Evolutionary conservation across 805 yeast genomes (phyloP), one percentile per base, ranked within the genome.

Genomic region (Blastobotrys terrestris): DNA sequence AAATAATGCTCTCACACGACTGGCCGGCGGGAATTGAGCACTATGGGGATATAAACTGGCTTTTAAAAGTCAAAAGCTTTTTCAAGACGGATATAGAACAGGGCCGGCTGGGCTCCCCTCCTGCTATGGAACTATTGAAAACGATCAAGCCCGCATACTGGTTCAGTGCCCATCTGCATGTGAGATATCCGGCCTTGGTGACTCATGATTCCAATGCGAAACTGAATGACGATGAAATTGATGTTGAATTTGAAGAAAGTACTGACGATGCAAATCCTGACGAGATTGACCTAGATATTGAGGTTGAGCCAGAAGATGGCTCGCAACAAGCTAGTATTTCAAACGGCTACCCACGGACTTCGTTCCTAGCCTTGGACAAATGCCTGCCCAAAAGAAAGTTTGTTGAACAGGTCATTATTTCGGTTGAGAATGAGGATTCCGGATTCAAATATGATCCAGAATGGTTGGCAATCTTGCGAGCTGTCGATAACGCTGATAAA

Each of bases 131-230:
- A 18, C 64, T 89, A 14, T 67, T 94, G 58, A 60, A 72, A 20
- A 60, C 63, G 14, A 57, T 88, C 51, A 73, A 70, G 60, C 98
- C 98, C 0, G 57, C 66, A 15, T 73, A 78, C 65, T 94, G 98
- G 99, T 79, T 87, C 55, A 81, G 94, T 59, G 95, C 95, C 8
- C 99, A 94, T 71, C 67, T 94, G 53, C 99, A 94, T 67, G 89
- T 84, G 1, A 72, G 70, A 51, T 94, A 78, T 62, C 73, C 71
- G 4, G 97, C 96, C 0, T 56, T 54, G 0, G 78, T 83, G 1
- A 54, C 62, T 0, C 81, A 78, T 63, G 54, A 48, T 20, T 31
- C 35, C 49, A 22, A 65, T 60, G 53, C 58, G 22, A 26, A 26
- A 11, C 11, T 26, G 35, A 61, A 65, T 39, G 52, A 54, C 1